A percentile compares a stretch with the other conserved stretches of the same genome.
phyloP scores from a whole-genome alignment of 2,329 filamentous ascomycete genomes.

The Meredithiella fracta region DNA sequence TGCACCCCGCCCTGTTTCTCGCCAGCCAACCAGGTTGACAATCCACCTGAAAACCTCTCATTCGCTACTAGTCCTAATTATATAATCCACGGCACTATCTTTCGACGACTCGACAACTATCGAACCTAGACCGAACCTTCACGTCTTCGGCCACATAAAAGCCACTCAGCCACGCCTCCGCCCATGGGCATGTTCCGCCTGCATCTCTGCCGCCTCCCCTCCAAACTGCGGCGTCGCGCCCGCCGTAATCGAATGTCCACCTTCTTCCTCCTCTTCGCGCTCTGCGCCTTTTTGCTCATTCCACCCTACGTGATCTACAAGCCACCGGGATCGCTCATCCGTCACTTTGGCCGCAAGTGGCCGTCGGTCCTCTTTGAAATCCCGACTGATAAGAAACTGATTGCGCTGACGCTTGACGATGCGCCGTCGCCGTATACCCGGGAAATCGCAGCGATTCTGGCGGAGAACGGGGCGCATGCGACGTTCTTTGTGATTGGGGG shows the following conservation, averaged over 20 bases:
- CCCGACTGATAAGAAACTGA: conserved; percentile 39
- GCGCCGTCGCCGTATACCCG: conserved; percentile 57
- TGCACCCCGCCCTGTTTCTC: neutral
- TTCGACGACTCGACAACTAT: no score
- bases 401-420: conserved; percentile 80
- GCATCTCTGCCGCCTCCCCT: conserved; percentile 37
- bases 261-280: conserved; percentile 26
- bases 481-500: conserved; percentile 83
- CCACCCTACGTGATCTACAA: conserved; percentile 61
- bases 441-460: conserved; percentile 53
- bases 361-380: conserved; percentile 68
- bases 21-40: neutral
- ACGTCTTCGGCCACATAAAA: neutral
- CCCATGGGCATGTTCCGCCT: conserved; percentile 23
- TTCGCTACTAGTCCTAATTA: neutral
- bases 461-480: conserved; percentile 48
- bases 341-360: conserved; percentile 53
- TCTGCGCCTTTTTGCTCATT: conserved; percentile 24
- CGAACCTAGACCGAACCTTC: neutral
- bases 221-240: conserved; percentile 39
- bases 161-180: neutral
- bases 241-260: conserved; percentile 43
- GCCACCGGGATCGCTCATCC: conserved; percentile 55
- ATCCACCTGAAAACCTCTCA: neutral
- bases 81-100: no score